phyloP scores from a whole-genome alignment of 2,329 filamentous ascomycete species.

The Xylogone sp. region DNA sequence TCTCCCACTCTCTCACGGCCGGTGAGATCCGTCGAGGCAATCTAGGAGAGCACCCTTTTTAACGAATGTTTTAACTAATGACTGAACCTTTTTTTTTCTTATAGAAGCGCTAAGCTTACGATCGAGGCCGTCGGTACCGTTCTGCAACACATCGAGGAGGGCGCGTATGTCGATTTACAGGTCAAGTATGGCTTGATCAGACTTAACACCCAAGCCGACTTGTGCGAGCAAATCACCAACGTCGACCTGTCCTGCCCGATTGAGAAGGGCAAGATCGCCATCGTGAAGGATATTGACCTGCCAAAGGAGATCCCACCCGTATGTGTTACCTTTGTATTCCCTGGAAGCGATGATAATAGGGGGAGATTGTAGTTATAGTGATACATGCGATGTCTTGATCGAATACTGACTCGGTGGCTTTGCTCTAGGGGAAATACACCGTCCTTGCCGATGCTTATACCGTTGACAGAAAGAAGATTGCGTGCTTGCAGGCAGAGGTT shows the following conservation, averaged over 20 bases:
- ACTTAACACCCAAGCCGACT: slow-evolving; percentile 73
- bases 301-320: slow-evolving; percentile 87
- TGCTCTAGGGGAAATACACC: slow-evolving; percentile 74
- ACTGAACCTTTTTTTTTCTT: too few relatives aligned
- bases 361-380: too few relatives aligned
- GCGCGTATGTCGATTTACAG: slow-evolving; percentile 75
- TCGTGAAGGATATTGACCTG: slow-evolving; percentile 80
- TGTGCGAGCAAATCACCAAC: slow-evolving; percentile 86
- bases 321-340: too few relatives aligned
- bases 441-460: slow-evolving; percentile 84
- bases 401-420: slow-evolving; percentile 14
- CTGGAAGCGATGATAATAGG: background rate
- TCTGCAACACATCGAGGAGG: slow-evolving; percentile 66
- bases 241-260: slow-evolving; percentile 89
- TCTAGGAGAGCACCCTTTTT: too few relatives aligned
- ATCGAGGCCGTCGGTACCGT: slow-evolving; percentile 80
- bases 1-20: background rate
- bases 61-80: too few relatives aligned
- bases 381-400: too few relatives aligned
- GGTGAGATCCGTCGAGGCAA: too few relatives aligned
- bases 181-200: slow-evolving; percentile 96
- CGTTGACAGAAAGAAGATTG: slow-evolving; percentile 69
- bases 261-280: slow-evolving; percentile 67
- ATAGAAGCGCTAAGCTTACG: slow-evolving; percentile 70
- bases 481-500: slow-evolving; percentile 78